Conservation (phyloP, 495 filamentous ascomycete genomes). For the Penicillium herquei region DNA sequence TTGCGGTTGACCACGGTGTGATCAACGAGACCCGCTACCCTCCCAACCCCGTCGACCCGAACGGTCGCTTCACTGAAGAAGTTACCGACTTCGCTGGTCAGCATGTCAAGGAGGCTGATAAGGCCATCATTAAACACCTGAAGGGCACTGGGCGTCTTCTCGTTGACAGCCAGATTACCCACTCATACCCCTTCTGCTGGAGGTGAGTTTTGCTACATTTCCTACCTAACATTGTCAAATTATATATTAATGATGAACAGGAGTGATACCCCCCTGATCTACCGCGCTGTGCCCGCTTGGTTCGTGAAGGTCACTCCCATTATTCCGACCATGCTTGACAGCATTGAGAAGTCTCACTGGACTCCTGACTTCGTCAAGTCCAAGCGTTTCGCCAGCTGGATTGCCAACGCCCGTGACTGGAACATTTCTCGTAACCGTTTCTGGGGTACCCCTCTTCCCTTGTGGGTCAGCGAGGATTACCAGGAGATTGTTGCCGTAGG, state of each 20-base stretch:
- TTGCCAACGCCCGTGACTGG: constrained; percentile 92
- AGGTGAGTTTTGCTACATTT: constrained; percentile 49
- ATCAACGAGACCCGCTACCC: constrained; percentile 74
- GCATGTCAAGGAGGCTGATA: constrained; percentile 93
- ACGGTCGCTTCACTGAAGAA: constrained; percentile 75
- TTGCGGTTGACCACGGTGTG: constrained; percentile 74
- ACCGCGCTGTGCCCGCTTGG: constrained; percentile 92
- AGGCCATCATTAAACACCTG: constrained; percentile 87
- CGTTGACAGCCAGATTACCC: constrained; percentile 85
- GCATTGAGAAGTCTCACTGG: constrained; percentile 92
- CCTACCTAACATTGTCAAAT: neutral
- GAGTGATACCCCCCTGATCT: constrained; percentile 85
- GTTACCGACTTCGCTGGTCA: constrained; percentile 84
- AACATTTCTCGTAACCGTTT: constrained; percentile 94
- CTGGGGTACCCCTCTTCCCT: constrained; percentile 92
- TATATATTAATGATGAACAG: neutral
- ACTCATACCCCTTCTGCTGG: constrained; percentile 96
- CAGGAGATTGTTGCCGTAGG: constrained; percentile 87
- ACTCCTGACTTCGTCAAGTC: constrained; percentile 92
- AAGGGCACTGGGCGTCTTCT: constrained; percentile 78
- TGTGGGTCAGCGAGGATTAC: constrained; percentile 89
- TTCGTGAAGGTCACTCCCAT: constrained; percentile 85
- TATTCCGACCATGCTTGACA: constrained; percentile 85
- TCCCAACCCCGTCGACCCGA: constrained; percentile 86
- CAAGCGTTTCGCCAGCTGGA: constrained; percentile 83